Evolutionary conservation across 192 early-diverging fungal genomes (phyloP), one percentile per base, ranked within the genome.

Genomic region (Paraglomus occultum): DNA sequence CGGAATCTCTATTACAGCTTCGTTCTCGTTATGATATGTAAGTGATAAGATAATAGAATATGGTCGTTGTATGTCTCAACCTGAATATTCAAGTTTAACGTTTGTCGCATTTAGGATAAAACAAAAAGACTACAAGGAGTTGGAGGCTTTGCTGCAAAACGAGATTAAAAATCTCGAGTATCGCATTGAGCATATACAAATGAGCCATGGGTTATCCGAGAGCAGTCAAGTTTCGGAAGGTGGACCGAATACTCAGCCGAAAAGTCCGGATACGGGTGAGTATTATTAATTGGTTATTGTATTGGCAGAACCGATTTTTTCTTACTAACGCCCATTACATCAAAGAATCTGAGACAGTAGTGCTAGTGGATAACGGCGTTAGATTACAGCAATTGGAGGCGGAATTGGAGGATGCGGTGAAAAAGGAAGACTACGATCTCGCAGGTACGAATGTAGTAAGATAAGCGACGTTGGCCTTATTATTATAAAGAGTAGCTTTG

Each of bases 1-100:
- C 49, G 14, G 64, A 66, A 43, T 51, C 49, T 17, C 49, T 66
- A 4, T 18, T 66, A 31, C 64, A 66, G 43, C 49, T 51, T 47
- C 47, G 64, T 11, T 66, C 64, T 51, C 49, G 31, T 51, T 51
- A 66, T 15, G 64, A 66, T 49, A n/a, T 66, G 64, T 66, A 66
- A 14, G 64, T 38, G 31, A 15, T 18, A 7, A 9, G 49, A 11
- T 40, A 42, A 31, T 31, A 3, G 31, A 31, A 31, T 31, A 31
- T 31, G 31, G 31, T 31, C 31, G 31, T 3, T 31, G 31, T 31
- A 31, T 31, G 31, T 31, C 1, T 31, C 3, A 31, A 3, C 31
- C 31, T 31, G 31, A 31, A 31, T 31, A 31, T 31, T 31, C 3
- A 31, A 3, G 31, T 31, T 31, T 3, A 31, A 31, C 31, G 31